Evolutionary conservation across 2,329 filamentous ascomycete genomes (phyloP).

Genomic region (Gaeumannomyces tritici): DNA sequence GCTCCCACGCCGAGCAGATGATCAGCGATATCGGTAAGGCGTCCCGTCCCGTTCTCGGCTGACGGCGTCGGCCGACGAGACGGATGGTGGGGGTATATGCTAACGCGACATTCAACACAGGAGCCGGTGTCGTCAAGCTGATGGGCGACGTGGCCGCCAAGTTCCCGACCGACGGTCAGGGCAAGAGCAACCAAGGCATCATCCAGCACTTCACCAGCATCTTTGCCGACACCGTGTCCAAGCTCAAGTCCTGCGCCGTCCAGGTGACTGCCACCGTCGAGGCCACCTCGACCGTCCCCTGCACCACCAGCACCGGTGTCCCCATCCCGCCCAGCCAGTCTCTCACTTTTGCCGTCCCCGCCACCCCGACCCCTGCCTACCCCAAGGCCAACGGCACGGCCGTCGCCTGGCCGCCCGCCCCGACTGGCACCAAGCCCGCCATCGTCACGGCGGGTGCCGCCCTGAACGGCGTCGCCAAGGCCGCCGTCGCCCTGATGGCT

Average conservation of each 20-base stretch:
- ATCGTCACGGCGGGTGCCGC: not conserved
- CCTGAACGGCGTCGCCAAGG: not conserved
- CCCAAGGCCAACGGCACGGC: not conserved
- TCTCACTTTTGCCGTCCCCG: not conserved
- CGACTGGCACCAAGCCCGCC: not conserved
- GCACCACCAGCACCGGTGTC: not conserved
- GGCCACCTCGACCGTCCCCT: not conserved
- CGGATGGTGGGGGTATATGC: too few relatives aligned
- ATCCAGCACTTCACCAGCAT: not conserved
- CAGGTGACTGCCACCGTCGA: not conserved
- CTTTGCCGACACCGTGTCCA: not conserved
- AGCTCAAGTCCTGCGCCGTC: conserved; percentile 1
- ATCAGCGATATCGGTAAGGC: not conserved
- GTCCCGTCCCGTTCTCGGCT: too few relatives aligned
- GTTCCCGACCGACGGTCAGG: not conserved
- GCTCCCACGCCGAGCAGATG: not conserved
- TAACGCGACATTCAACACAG: not conserved
- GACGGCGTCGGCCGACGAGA: too few relatives aligned
- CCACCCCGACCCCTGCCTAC: not conserved
- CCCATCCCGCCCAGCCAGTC: too few relatives aligned
- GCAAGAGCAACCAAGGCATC: not conserved
- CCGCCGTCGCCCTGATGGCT: not conserved
- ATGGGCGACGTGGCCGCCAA: conserved; percentile 3
- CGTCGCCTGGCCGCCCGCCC: not conserved
- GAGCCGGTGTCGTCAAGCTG: not conserved